These are phyloP conservation scores for Cydonia oblonga DNA, from an alignment of 331 rosid genomes.

Conservation along the genomic window DNA sequence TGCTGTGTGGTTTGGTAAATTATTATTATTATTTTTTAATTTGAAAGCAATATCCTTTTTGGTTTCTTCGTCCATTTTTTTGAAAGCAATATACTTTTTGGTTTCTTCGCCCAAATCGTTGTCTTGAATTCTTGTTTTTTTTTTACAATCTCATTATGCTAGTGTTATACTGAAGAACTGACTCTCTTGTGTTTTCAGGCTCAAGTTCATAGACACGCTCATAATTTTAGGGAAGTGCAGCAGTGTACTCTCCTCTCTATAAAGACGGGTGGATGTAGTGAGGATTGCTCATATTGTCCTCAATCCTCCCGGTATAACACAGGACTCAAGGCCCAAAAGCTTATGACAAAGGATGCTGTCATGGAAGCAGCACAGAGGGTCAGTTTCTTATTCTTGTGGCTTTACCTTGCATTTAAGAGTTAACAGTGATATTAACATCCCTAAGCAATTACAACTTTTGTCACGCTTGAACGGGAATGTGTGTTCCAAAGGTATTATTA, in stretches of 20 bases:
- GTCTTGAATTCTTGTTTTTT: not conserved
- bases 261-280: conserved; percentile 98
- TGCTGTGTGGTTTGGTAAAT: not conserved
- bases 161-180: not conserved
- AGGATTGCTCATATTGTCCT: conserved; percentile 95
- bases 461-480: not conserved
- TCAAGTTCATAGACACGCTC: conserved; percentile 88
- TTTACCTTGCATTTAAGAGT: conserved; percentile 4
- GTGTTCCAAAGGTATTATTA: not conserved
- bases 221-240: conserved; percentile 93
- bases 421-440: not conserved
- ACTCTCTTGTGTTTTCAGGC: conserved; percentile 39
- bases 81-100: not conserved
- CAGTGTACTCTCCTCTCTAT: conserved; percentile 92
- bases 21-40: too few relatives aligned
- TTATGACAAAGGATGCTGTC: conserved; percentile 74
- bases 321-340: conserved; percentile 70
- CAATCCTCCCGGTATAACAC: conserved; percentile 86
- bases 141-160: not conserved
- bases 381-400: not conserved
- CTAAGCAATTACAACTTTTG: not conserved
- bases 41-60: not conserved
- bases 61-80: not conserved
- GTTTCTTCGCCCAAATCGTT: not conserved
- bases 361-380: conserved; percentile 77